Base-by-base conservation (phyloP, 176 grass and related monocot species). In the Phragmites australis region DNA sequence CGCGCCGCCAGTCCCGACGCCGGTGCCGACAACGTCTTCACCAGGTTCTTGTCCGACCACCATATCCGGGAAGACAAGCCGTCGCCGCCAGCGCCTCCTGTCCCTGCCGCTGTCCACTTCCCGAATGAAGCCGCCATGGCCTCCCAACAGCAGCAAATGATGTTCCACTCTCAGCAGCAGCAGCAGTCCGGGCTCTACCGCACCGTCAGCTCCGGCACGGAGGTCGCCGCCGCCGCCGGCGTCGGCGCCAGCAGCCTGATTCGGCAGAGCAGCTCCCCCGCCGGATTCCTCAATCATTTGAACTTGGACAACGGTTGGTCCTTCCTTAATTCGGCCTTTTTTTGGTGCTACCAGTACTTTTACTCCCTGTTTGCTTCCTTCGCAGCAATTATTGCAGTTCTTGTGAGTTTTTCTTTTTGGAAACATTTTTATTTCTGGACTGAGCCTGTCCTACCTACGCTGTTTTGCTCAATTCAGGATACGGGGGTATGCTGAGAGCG, bases 251-350 rank as follows among this genome's bases (percentile, higher is more conserved):
- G 64, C 74, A 79, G 72, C 79, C 85, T 98, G 63, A 85, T 92
- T 74, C 88, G 95, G 37, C 90, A 93, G 58, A 98, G 88, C 62
- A 98, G 95, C 92, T 98, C 95, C 22, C 92, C 95, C 0, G 90
- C 95, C 22, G 95, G 95, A 25, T 85, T 93, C 70, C 89, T 93
- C 81, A 86, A 89, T 83, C 88, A 91, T 89, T 88, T 98, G 74
- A 81, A 83, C 75, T 81, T 87, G 72, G 88, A 91, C 76, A 93
- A 93, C 87, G 87, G 85, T 98, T 86, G 56, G 80, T 93, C 73
- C 70, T 54, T 80, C 76, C 81, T 71, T 65, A 81, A 30, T 69
- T 81, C 62, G 65, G 66, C 84, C 84, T 85, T 87, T 32, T 84
- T 88, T 84, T 88, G 86, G 86, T 23, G 74, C 68, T 80, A 9